Evolutionary conservation across 2,329 filamentous ascomycete genomes (phyloP).

Genomic region (Aspergillus neotritici): DNA sequence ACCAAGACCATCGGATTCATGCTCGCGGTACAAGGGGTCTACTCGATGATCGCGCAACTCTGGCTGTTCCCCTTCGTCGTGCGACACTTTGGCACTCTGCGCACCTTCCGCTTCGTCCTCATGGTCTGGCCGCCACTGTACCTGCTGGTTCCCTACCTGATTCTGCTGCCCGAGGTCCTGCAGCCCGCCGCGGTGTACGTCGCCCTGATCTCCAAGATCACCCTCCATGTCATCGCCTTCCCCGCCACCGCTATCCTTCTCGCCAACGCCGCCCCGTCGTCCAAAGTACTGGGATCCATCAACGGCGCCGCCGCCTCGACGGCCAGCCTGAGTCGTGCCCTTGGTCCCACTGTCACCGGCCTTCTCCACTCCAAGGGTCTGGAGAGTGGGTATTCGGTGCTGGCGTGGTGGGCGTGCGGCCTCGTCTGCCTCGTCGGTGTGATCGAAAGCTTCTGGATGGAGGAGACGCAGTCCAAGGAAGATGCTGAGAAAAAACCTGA

Average conservation of each 20-base stretch:
- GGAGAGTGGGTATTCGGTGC: slow-evolving; percentile 71
- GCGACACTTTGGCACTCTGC: slow-evolving; percentile 67
- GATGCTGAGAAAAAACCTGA: slow-evolving; percentile 38
- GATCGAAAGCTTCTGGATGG: slow-evolving; percentile 68
- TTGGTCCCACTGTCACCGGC: slow-evolving; percentile 84
- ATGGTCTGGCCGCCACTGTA: slow-evolving; percentile 84
- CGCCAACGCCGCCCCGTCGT: slow-evolving; percentile 79
- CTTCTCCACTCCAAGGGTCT: slow-evolving; percentile 77
- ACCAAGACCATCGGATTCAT: slow-evolving; percentile 83
- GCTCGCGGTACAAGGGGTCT: slow-evolving; percentile 79
- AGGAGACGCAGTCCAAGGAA: slow-evolving; percentile 51
- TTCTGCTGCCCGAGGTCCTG: slow-evolving; percentile 67
- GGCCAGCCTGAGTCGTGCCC: slow-evolving; percentile 79
- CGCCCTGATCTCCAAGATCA: slow-evolving; percentile 85
- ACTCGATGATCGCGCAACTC: slow-evolving; percentile 81
- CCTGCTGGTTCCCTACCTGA: slow-evolving; percentile 79
- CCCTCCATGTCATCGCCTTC: slow-evolving; percentile 84
- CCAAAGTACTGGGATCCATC: slow-evolving; percentile 79
- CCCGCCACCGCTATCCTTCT: slow-evolving; percentile 85
- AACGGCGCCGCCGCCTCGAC: slow-evolving; percentile 90
- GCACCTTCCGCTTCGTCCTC: slow-evolving; percentile 75
- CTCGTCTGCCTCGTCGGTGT: slow-evolving; percentile 70
- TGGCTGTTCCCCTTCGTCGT: slow-evolving; percentile 77
- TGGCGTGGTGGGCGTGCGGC: slow-evolving; percentile 90
- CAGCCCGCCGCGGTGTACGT: slow-evolving; percentile 71